Evolutionary conservation across 2,329 filamentous ascomycete genomes (phyloP).

Genomic region (Stachybotrys chartarum): DNA sequence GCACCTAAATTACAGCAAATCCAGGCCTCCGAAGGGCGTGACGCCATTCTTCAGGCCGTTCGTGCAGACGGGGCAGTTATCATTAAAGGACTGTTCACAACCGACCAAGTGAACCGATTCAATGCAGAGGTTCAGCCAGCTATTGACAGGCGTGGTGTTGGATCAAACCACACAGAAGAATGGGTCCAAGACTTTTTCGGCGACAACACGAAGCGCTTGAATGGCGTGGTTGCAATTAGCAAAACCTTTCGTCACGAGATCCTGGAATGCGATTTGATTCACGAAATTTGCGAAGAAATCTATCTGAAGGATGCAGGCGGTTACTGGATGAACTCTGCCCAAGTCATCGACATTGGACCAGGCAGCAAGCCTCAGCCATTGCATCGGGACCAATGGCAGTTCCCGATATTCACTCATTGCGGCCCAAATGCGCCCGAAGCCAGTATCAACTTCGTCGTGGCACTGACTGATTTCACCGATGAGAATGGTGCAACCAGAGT

Average conservation of each 20-base stretch:
- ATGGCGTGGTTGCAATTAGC: slow-evolving; percentile 14
- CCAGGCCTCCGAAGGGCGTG: slow-evolving; percentile 1
- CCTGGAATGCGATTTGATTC: slow-evolving; percentile 18
- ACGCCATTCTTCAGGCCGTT: background rate
- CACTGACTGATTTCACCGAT: slow-evolving; percentile 7
- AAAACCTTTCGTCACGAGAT: slow-evolving; percentile 17
- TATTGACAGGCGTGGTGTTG: background rate
- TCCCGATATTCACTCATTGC: slow-evolving; percentile 3
- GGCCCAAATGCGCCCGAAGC: slow-evolving; percentile 7
- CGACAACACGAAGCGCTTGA: slow-evolving; percentile 16
- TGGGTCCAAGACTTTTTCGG: slow-evolving; percentile 9
- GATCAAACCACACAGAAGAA: slow-evolving; percentile 1
- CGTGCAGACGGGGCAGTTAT: slow-evolving; percentile 1
- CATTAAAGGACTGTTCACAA: background rate
- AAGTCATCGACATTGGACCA: slow-evolving; percentile 14
- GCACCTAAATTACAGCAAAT: background rate
- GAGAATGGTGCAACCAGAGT: slow-evolving; percentile 12
- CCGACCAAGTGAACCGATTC: background rate
- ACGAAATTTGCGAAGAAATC: slow-evolving; percentile 14
- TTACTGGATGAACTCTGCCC: slow-evolving; percentile 18
- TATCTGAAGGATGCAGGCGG: slow-evolving; percentile 15
- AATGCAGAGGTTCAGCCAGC: background rate
- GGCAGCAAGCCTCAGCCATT: slow-evolving; percentile 11
- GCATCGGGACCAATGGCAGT: slow-evolving; percentile 13
- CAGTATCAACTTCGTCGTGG: slow-evolving; percentile 11